Evolutionary conservation across 164 flowering plant species (phyloP).

Genomic region (Magnolia sinica): DNA sequence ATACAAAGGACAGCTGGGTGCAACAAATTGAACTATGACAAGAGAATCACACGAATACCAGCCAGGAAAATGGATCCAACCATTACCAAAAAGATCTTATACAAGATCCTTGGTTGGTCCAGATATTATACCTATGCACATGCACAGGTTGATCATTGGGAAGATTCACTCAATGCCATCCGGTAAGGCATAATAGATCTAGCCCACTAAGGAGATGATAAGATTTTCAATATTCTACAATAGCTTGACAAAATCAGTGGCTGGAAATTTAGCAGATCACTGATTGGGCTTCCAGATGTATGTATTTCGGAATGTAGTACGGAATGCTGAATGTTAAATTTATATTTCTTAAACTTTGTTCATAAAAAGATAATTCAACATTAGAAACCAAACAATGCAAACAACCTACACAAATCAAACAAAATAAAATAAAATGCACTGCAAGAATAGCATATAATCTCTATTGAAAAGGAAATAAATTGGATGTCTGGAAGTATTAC

Average conservation of each 20-base stretch:
- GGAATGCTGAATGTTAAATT: neutral
- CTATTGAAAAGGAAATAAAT: neutral
- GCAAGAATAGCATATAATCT: neutral
- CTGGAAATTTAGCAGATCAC: neutral
- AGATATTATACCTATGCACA: too few relatives aligned
- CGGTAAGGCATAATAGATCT: neutral
- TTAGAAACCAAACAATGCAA: too few relatives aligned
- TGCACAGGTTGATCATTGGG: neutral
- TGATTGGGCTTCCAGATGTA: neutral
- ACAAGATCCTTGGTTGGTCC: too few relatives aligned
- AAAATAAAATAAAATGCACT: too few relatives aligned
- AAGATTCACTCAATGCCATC: neutral
- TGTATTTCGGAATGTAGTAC: neutral
- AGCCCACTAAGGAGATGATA: neutral
- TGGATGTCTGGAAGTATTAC: constrained; percentile 32
- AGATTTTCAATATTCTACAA: neutral
- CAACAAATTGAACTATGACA: too few relatives aligned
- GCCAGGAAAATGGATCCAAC: too few relatives aligned
- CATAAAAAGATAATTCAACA: too few relatives aligned
- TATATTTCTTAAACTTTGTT: too few relatives aligned
- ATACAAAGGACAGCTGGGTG: too few relatives aligned
- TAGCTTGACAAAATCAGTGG: neutral
- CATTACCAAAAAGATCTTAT: too few relatives aligned
- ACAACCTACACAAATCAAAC: neutral
- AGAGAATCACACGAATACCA: too few relatives aligned